Evolutionary conservation across 441 rosid species (phyloP).

Genomic region (Pelargonium fulgidum): DNA sequence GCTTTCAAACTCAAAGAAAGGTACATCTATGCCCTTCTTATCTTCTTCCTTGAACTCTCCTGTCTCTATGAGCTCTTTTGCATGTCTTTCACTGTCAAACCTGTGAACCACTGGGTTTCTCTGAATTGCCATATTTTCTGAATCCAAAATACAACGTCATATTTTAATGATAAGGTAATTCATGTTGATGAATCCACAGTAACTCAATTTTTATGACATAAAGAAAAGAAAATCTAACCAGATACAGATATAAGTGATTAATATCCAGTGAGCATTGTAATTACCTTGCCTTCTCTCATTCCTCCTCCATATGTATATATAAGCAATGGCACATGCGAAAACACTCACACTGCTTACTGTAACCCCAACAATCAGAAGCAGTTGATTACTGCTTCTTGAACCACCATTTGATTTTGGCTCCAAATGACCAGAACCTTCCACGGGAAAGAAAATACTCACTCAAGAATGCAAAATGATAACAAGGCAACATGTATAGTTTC

Average conservation of each 20-base stretch:
- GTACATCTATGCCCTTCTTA: constrained; percentile 41
- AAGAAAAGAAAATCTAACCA: not conserved
- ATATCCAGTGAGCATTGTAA: not conserved
- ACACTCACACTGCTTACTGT: constrained; percentile 29
- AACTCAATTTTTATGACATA: not conserved
- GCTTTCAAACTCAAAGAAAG: constrained; percentile 39
- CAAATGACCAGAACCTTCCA: constrained; percentile 18
- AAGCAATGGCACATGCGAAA: constrained; percentile 29
- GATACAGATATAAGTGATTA: not conserved
- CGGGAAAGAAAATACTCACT: constrained; percentile 16
- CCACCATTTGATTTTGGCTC: constrained; percentile 13
- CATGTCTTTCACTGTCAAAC: constrained; percentile 35
- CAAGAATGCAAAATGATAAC: not conserved
- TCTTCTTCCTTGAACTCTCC: constrained; percentile 38
- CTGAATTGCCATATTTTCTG: constrained; percentile 28
- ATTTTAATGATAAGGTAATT: constrained; percentile 2
- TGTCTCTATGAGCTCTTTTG: constrained; percentile 42
- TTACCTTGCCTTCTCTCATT: constrained; percentile 31
- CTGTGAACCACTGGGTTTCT: constrained; percentile 26
- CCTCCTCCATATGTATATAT: constrained; percentile 35
- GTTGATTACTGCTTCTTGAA: constrained; percentile 23
- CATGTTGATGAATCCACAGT: not conserved
- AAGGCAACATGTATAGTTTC: not conserved
- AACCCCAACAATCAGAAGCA: constrained; percentile 29
- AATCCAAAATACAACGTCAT: constrained; percentile 3